Percentiles rank a stretch among this genome's conserved stretches.
phyloP scores from a whole-genome alignment of 2,329 filamentous ascomycete species.

The Verticillium tricorpus region DNA sequence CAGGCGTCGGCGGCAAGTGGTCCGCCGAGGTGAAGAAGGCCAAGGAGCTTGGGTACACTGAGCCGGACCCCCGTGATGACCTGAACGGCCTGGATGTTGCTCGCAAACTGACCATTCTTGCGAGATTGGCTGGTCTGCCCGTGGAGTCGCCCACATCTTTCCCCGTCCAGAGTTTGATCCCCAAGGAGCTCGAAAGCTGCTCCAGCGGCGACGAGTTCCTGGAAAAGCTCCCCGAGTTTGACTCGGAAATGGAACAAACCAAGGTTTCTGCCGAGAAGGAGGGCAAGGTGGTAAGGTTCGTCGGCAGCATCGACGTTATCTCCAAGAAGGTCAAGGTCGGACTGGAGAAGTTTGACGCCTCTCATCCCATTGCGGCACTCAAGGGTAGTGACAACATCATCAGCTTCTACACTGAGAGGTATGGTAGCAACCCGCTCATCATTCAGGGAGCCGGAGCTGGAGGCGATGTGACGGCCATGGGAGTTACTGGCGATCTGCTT shows the following conservation, averaged over 20 bases:
- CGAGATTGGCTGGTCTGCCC: slow-evolving; percentile 74
- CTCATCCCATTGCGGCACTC: slow-evolving; percentile 86
- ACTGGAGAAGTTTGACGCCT: slow-evolving; percentile 80
- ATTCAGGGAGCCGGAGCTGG: slow-evolving; percentile 93
- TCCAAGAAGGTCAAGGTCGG: slow-evolving; percentile 84
- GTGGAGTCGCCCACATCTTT: slow-evolving; percentile 83
- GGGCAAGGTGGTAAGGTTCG: slow-evolving; percentile 90
- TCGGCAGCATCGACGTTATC: slow-evolving; percentile 87
- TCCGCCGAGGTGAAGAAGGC: slow-evolving; percentile 88
- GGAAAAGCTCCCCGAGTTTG: slow-evolving; percentile 72
- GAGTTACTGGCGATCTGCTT: slow-evolving; percentile 87
- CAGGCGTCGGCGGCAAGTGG: slow-evolving; percentile 74
- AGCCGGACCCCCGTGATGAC: slow-evolving; percentile 82
- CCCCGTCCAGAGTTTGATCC: slow-evolving; percentile 91
- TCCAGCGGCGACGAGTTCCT: slow-evolving; percentile 83
- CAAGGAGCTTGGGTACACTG: slow-evolving; percentile 88
- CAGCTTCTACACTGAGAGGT: slow-evolving; percentile 95
- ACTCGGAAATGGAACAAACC: slow-evolving; percentile 82
- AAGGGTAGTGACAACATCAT: slow-evolving; percentile 99
- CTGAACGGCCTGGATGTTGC: slow-evolving; percentile 87
- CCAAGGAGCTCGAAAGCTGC: slow-evolving; percentile 74
- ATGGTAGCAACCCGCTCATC: slow-evolving; percentile 85
- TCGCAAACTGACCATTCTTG: slow-evolving; percentile 93
- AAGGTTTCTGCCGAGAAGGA: slow-evolving; percentile 81
- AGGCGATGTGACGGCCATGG: slow-evolving; percentile 96